Base-by-base conservation (phyloP, 1,284 basidiomycete species). In the Papiliotrema nemorosa region DNA sequence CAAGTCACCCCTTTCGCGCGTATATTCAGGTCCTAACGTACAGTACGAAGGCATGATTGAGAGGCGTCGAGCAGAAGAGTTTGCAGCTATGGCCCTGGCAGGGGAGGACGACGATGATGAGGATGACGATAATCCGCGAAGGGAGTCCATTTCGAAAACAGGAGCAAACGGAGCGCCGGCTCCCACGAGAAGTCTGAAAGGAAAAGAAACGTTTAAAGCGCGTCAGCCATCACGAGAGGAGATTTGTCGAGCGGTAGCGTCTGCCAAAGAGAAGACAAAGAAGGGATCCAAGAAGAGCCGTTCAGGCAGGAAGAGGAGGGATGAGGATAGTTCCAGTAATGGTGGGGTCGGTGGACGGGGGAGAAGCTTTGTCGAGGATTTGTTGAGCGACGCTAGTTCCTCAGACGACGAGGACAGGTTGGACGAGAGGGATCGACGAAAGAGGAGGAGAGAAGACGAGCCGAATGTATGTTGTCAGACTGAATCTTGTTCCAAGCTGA, bases 1-100 rank as follows among this genome's bases (percentile, higher is more conserved):
- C 69, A 43, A 27, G 33, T n/a, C 53, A 47, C 40, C 13, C 29
- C 9, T 43, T 27, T 2, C 24, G 10, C n/a, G 13, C 37, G 33
- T 44, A 25, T 22, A 24, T 2, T 1, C 5, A 27, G 14, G 9
- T 14, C 29, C 47, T 53, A 31, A 46, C 37, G 37, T 26, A 13
- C 49, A 75, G 60, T 75, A 75, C 49, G 68, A 74, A 48, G 73
- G 73, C 14, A 60, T 66, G 46, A 72, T 75, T 33, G 73, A 75
- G 54, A 62, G 73, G 3, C 59, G 72, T n/a, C 67, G 72, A 24
- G 70, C 61, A 2, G 62, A 66, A 18, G 73, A 74, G 43, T 75
- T 74, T 44, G 70, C 69, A 29, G 72, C 70, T 7, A 64, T 68
- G 66, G 66, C 66, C 5, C 50, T 58, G 22, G 67, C 66, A 1